Evolutionary conservation across 2,329 filamentous ascomycete genomes (phyloP), one percentile per base, ranked within the genome.

Genomic region (Trichophyton rubrum): DNA sequence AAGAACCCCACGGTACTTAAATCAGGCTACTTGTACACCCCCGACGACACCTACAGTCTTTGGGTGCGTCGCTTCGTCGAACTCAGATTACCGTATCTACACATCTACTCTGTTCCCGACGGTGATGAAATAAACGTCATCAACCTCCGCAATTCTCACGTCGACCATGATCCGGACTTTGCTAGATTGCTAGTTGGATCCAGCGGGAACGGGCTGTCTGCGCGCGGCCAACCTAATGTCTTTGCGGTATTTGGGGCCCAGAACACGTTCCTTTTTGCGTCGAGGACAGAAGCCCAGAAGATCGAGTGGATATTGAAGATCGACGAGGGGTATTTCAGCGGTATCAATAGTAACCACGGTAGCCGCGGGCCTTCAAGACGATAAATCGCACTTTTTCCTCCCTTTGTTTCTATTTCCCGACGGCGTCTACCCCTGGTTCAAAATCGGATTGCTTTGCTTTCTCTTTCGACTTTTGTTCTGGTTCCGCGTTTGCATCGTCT

Each of bases 231-330:
- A 67, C 81, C 84, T 3, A 87, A 88, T 65, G 88, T 97, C 45
- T 99, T 96, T 79, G 93, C 93, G 11, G 84, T 99, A 58, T 99
- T 97, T 70, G 92, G 89, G 47, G 89, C 87, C 62, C 88, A 93
- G 72, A 96, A 96, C 73, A 96, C 91, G 35, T 99, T 91, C 82
- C 79, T 99, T 45, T 97, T 99, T 73, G 89, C 90, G 13, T 89
- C 90, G 24, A 82, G 90, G 62, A 92, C 85, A 68, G 92, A 96
- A 76, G 82, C 86, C 56, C 91, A 96, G 73, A 96, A 96, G 79
- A 86, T 91, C 67, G 93, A 97, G 72, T 99, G 93, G 93, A 96
- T 99, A 67, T 82, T 95, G 73, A 87, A 88, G 69, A 90, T 99
- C 67, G 93, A 99, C 74, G 88, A 96, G 78, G 89, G 86, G 66